Percentiles rank a stretch among this genome's conserved stretches.
These are phyloP conservation scores for Hymenoscyphus linearis DNA, from an alignment of 2,329 filamentous ascomycete genomes.

Conservation along the genomic window DNA sequence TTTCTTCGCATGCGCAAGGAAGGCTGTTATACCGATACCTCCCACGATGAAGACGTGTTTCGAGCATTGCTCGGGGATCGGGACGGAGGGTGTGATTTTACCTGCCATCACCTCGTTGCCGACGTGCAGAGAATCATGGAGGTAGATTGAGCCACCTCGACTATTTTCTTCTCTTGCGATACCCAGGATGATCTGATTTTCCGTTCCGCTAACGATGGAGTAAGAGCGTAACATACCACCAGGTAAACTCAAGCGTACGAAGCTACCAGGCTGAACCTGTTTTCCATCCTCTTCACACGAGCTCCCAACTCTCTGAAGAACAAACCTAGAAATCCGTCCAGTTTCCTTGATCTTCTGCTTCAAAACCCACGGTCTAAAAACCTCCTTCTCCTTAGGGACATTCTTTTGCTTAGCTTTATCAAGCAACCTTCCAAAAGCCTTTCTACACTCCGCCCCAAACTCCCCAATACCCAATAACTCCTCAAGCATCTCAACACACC, in stretches of 20 bases:
- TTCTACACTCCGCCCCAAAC: constrained; percentile 40
- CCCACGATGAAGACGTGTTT: constrained; percentile 59
- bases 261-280: constrained; percentile 42
- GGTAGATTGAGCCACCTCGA: constrained; percentile 55
- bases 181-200: constrained; percentile 49
- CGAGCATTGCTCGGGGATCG: constrained; percentile 42
- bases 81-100: constrained; percentile 45
- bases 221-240: constrained; percentile 54
- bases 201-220: constrained; percentile 50
- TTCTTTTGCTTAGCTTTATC: constrained; percentile 36
- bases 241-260: constrained; percentile 52
- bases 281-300: constrained; percentile 33
- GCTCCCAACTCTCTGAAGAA: constrained; percentile 42
- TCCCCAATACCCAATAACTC: constrained; percentile 37
- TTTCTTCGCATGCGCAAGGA: constrained; percentile 44
- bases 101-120: constrained; percentile 48
- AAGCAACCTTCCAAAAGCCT: constrained; percentile 49
- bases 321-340: constrained; percentile 44
- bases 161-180: constrained; percentile 49
- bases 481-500: constrained; percentile 45
- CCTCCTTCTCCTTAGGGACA: constrained; percentile 27
- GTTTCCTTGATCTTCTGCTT: constrained; percentile 48
- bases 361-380: constrained; percentile 36
- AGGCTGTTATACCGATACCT: constrained; percentile 63
- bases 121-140: constrained; percentile 44